Conservation (phyloP, 768 basidiomycete species). For the Leccinum boreale region DNA sequence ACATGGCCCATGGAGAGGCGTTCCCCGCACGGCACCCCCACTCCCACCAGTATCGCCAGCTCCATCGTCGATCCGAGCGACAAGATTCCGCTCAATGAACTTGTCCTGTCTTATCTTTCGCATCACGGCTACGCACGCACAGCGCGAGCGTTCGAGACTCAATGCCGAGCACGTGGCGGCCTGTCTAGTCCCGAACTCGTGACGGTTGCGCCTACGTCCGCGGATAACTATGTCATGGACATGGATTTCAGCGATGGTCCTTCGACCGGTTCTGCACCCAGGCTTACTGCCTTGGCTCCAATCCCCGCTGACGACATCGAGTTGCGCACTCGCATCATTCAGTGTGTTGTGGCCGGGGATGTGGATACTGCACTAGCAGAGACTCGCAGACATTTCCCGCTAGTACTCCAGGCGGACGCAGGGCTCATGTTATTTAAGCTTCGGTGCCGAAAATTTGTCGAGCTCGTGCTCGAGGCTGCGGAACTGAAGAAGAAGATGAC, state of each 20-base stretch:
- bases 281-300: constrained; percentile 6
- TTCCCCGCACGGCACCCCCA: constrained; percentile 7
- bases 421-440: constrained; percentile 78
- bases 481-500: constrained; percentile 65
- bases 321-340: constrained; percentile 66
- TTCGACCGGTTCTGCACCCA: constrained; percentile 8
- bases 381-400: constrained; percentile 54
- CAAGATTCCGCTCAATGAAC: constrained; percentile 61
- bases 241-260: constrained; percentile 38
- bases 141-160: constrained; percentile 62
- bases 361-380: constrained; percentile 65
- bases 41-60: background rate
- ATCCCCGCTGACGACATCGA: constrained; percentile 54
- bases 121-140: constrained; percentile 83
- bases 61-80: constrained; percentile 43
- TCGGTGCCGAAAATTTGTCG: constrained; percentile 82
- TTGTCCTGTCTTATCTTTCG: constrained; percentile 76
- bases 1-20: constrained; percentile 36
- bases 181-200: constrained; percentile 8
- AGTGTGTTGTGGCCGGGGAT: constrained; percentile 64
- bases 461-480: constrained; percentile 69
- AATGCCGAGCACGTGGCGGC: constrained; percentile 32
- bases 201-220: constrained; percentile 7
- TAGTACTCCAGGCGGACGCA: constrained; percentile 62
- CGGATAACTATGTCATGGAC: constrained; percentile 44